A percentile compares a stretch with the other conserved stretches of the same genome.
These are phyloP conservation scores for Penicillium glabrum DNA, from an alignment of 2,329 filamentous ascomycete genomes.

Conservation along the genomic window DNA sequence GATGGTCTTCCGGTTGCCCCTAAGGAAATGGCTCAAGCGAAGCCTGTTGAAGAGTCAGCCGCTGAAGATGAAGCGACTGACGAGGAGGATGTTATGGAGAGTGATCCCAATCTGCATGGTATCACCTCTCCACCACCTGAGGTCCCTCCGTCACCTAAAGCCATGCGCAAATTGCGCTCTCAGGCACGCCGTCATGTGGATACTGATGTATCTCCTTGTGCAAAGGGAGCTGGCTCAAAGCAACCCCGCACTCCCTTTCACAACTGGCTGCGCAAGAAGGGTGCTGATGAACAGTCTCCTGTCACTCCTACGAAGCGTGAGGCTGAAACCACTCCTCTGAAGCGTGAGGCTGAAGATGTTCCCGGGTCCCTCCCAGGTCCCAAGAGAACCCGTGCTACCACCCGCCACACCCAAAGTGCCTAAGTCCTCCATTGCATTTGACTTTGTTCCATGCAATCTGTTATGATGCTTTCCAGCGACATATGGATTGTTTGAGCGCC, in stretches of 20 bases:
- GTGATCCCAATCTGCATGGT: slow-evolving; percentile 16
- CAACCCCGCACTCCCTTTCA: slow-evolving; percentile 38
- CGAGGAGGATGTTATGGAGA: slow-evolving; percentile 33
- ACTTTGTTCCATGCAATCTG: background rate
- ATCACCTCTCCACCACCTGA: slow-evolving; percentile 22
- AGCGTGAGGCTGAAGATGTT: slow-evolving; percentile 6
- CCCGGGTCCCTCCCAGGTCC: slow-evolving; percentile 17
- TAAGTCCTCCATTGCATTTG: background rate
- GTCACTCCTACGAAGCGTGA: slow-evolving; percentile 37
- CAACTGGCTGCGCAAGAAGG: slow-evolving; percentile 41
- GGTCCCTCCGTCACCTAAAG: slow-evolving; percentile 28
- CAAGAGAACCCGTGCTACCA: slow-evolving; percentile 33
- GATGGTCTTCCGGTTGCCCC: background rate
- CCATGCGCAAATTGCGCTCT: slow-evolving; percentile 36
- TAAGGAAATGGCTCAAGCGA: slow-evolving; percentile 34
- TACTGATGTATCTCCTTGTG: slow-evolving; percentile 24
- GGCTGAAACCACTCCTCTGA: slow-evolving; percentile 18
- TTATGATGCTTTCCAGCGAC: background rate
- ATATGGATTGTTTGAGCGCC: background rate
- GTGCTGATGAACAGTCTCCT: slow-evolving; percentile 19
- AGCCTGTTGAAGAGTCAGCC: slow-evolving; percentile 31
- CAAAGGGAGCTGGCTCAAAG: background rate
- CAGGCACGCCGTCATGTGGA: slow-evolving; percentile 25
- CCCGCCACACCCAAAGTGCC: slow-evolving; percentile 2
- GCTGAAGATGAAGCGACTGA: slow-evolving; percentile 55